Evolutionary conservation across 2,329 filamentous ascomycete genomes (phyloP).

Genomic region (Rutstroemia sydowiana): DNA sequence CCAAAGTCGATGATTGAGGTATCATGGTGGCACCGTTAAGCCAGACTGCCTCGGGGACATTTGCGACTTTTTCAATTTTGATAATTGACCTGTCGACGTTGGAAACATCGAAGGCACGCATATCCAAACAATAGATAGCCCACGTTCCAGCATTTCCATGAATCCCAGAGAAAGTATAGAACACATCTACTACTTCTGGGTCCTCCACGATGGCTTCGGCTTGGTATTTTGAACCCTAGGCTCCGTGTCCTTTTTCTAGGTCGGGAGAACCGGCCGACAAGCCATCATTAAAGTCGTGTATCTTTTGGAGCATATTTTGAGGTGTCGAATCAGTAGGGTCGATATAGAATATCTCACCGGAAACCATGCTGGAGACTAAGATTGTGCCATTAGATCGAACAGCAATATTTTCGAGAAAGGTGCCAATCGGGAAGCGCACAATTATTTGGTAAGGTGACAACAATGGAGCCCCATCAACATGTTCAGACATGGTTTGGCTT

Average conservation of each 20-base stretch:
- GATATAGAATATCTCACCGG: conserved; percentile 19
- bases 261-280: not conserved
- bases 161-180: conserved; percentile 1
- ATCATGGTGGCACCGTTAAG: conserved; percentile 1
- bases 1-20: not conserved
- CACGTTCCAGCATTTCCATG: not conserved
- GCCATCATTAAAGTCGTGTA: conserved; percentile 1
- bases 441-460: not conserved
- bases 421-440: not conserved
- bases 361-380: conserved; percentile 30
- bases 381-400: conserved; percentile 45
- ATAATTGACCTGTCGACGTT: not conserved
- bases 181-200: not conserved
- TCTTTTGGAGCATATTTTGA: not conserved
- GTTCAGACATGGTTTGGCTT: not conserved
- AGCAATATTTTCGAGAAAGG: conserved; percentile 19
- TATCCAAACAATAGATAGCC: not conserved
- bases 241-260: not conserved
- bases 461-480: not conserved
- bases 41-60: not conserved
- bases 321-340: conserved; percentile 14
- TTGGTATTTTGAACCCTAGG: not conserved
- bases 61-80: not conserved
- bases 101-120: not conserved
- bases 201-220: conserved; percentile 4